These are phyloP conservation scores for Rhododendron williamsianum DNA, from an alignment of 148 eudicot genomes.

Conservation along the genomic window DNA sequence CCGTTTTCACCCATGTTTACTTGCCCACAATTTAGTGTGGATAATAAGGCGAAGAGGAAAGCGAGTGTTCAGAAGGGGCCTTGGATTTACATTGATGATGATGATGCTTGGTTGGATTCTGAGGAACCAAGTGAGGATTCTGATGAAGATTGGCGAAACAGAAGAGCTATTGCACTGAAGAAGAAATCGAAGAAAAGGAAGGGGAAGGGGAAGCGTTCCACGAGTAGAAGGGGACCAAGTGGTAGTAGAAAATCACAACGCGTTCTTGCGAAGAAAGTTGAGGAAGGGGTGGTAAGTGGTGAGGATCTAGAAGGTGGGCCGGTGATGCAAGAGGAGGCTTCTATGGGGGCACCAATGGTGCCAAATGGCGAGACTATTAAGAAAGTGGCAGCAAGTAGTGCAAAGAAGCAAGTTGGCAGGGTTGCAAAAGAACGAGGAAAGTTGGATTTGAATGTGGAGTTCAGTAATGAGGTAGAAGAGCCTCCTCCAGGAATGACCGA, in stretches of 20 bases:
- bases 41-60: conserved; percentile 13
- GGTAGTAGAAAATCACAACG: not conserved
- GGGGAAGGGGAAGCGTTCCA: conserved; percentile 18
- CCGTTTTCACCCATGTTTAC: conserved; percentile 76
- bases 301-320: conserved; percentile 12
- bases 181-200: conserved; percentile 34
- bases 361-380: conserved; percentile 4
- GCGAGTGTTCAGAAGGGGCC: conserved; percentile 22
- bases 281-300: not conserved
- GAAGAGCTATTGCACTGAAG: conserved; percentile 12
- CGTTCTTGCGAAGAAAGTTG: not conserved
- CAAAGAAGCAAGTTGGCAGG: conserved; percentile 16
- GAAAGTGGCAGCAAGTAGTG: not conserved
- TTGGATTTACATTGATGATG: conserved; percentile 47
- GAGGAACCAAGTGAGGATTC: conserved; percentile 53
- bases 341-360: not conserved
- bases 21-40: conserved; percentile 20
- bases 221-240: not conserved
- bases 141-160: conserved; percentile 59
- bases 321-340: conserved; percentile 1
- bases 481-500: conserved; percentile 33
- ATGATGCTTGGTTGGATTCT: conserved; percentile 27
- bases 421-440: conserved; percentile 40
- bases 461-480: conserved; percentile 56
- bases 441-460: conserved; percentile 62